A percentile compares a stretch with the other conserved stretches of the same genome.
phyloP scores from a whole-genome alignment of 495 filamentous ascomycete species.

The Daldinia concentrica region DNA sequence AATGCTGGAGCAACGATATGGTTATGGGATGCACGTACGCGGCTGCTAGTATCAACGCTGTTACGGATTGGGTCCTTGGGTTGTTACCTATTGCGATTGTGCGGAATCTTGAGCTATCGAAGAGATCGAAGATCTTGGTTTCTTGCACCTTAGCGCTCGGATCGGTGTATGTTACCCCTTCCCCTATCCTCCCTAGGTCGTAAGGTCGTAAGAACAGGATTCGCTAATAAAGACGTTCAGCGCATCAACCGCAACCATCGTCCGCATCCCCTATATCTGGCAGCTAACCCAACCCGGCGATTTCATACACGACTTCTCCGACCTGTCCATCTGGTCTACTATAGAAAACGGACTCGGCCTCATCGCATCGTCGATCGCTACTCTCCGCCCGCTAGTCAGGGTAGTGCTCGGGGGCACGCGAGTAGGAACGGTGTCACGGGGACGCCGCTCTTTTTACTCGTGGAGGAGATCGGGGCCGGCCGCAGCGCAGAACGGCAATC shows the following conservation, averaged over 20 bases:
- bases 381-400: slow-evolving; percentile 50
- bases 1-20: slow-evolving; percentile 31
- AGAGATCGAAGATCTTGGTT: slow-evolving; percentile 47
- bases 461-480: slow-evolving; percentile 15
- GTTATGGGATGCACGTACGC: slow-evolving; percentile 45
- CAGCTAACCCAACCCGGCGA: slow-evolving; percentile 42
- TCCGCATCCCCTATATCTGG: slow-evolving; percentile 54
- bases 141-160: slow-evolving; percentile 47
- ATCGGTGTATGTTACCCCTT: slow-evolving; percentile 45
- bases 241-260: slow-evolving; percentile 52
- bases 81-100: slow-evolving; percentile 49
- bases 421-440: slow-evolving; percentile 2
- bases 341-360: slow-evolving; percentile 54
- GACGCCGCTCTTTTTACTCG: slow-evolving; percentile 5
- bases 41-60: slow-evolving; percentile 40
- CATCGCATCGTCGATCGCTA: slow-evolving; percentile 52
- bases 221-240: slow-evolving; percentile 27
- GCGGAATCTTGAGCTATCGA: slow-evolving; percentile 45
- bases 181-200: background rate
- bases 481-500: background rate
- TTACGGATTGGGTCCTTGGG: slow-evolving; percentile 47
- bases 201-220: background rate
- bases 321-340: slow-evolving; percentile 53
- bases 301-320: slow-evolving; percentile 50
- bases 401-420: slow-evolving; percentile 9